Evolutionary conservation across 2,329 filamentous ascomycete genomes (phyloP).

Genomic region (Fusarium bactridioides): DNA sequence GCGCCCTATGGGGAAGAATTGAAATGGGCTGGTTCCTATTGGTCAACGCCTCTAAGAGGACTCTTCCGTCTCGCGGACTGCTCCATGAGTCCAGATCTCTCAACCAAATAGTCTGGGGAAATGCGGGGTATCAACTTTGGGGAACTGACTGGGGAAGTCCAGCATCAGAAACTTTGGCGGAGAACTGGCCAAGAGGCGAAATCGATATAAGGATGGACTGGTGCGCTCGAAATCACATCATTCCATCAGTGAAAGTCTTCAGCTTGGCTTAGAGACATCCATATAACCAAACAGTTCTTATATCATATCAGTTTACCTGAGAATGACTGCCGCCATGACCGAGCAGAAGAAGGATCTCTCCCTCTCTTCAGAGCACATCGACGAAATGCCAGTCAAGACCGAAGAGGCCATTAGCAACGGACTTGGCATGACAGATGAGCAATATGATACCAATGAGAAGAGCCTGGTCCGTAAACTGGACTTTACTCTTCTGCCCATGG

Average conservation of each 20-base stretch:
- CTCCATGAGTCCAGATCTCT: neutral
- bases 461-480: constrained; percentile 37
- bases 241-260: neutral
- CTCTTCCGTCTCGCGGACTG: neutral
- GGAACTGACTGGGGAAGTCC: neutral
- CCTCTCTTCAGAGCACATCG: neutral
- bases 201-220: neutral
- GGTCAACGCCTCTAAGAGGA: neutral
- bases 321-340: neutral
- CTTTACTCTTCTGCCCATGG: constrained; percentile 36
- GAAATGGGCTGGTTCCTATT: neutral
- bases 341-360: neutral
- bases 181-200: neutral
- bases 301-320: neutral
- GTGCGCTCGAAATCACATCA: neutral
- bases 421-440: neutral
- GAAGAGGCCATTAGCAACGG: neutral
- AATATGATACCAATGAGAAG: constrained; percentile 10
- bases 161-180: neutral
- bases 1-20: neutral
- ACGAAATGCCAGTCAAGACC: neutral
- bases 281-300: neutral
- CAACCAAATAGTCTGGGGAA: neutral
- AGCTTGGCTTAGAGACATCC: neutral
- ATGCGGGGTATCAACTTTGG: neutral